phyloP scores from a whole-genome alignment of 306 rosid genomes.

The Lotus japonicus region DNA sequence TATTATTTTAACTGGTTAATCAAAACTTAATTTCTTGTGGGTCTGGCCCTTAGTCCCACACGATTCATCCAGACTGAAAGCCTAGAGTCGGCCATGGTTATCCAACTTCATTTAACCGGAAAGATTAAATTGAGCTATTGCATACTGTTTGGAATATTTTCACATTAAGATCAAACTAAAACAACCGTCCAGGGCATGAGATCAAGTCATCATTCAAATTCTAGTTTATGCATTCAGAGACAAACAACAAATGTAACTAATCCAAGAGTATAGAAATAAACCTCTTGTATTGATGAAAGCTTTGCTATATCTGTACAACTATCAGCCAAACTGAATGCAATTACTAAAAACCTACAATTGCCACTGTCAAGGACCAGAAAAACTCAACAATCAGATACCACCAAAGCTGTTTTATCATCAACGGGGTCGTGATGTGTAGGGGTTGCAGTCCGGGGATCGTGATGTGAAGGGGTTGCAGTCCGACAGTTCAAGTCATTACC shows the following conservation, averaged over 20 bases:
- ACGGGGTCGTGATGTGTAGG: constrained; percentile 34
- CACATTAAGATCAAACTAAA: constrained; percentile 7
- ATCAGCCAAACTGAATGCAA: constrained; percentile 34
- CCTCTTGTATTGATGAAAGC: constrained; percentile 42
- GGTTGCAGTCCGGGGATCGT: constrained; percentile 32
- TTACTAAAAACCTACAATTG: constrained; percentile 38
- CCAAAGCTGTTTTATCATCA: constrained; percentile 50
- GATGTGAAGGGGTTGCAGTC: constrained; percentile 35
- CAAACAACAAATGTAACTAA: constrained; percentile 19
- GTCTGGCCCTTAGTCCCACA: too few species aligned
- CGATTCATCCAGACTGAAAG: too few species aligned
- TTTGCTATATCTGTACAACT: constrained; percentile 60
- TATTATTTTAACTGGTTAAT: too few species aligned
- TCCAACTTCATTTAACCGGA: too few species aligned
- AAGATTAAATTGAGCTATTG: neutral
- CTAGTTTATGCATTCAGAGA: constrained; percentile 13
- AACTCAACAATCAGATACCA: constrained; percentile 50
- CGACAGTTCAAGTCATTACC: constrained; percentile 48
- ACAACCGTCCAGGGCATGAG: neutral
- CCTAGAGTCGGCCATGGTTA: too few species aligned
- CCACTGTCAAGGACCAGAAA: constrained; percentile 23
- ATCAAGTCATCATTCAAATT: constrained; percentile 8
- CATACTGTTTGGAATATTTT: neutral
- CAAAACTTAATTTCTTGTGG: too few species aligned
- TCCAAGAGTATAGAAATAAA: constrained; percentile 27